Conservation (phyloP, 2,329 filamentous ascomycete genomes). For the Acarospora socialis region DNA sequence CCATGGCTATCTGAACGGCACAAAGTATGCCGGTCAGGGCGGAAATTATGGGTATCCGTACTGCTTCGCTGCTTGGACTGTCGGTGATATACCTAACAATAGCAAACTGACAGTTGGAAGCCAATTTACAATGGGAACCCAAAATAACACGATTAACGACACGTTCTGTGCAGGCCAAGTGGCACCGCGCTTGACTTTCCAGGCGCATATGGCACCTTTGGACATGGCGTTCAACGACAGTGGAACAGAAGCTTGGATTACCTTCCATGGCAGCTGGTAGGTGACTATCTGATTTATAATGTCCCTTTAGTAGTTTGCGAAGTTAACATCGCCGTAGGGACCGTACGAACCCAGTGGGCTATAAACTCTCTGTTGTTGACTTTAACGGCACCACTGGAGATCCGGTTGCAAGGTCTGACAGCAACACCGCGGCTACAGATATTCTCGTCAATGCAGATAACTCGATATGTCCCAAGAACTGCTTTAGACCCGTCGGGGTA, state of each 20-base stretch:
- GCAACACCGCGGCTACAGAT: constrained; percentile 18
- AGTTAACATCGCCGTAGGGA: constrained; percentile 23
- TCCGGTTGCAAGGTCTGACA: constrained; percentile 27
- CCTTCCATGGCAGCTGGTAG: constrained; percentile 59
- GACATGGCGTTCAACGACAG: constrained; percentile 54
- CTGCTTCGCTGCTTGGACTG: constrained; percentile 54
- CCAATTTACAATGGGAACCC: constrained; percentile 34
- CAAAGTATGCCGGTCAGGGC: constrained; percentile 27
- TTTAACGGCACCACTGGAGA: constrained; percentile 33
- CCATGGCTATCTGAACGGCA: constrained; percentile 47
- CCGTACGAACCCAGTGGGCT: constrained; percentile 33
- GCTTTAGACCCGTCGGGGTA: constrained; percentile 23
- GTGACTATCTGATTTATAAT: no score
- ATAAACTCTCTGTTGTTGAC: constrained; percentile 34
- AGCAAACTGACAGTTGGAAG: constrained; percentile 29
- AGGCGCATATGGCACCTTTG: constrained; percentile 56
- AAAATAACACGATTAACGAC: constrained; percentile 35
- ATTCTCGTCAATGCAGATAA: constrained; percentile 20
- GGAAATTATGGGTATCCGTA: constrained; percentile 56
- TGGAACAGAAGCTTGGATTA: constrained; percentile 45
- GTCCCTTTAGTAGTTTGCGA: not conserved
- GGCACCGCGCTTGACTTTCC: constrained; percentile 42
- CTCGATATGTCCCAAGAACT: constrained; percentile 18
- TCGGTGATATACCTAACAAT: constrained; percentile 34
- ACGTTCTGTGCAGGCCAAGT: constrained; percentile 28